Evolutionary conservation across 768 basidiomycete species (phyloP).

Genomic region (Kwoniella mangroviensis): DNA sequence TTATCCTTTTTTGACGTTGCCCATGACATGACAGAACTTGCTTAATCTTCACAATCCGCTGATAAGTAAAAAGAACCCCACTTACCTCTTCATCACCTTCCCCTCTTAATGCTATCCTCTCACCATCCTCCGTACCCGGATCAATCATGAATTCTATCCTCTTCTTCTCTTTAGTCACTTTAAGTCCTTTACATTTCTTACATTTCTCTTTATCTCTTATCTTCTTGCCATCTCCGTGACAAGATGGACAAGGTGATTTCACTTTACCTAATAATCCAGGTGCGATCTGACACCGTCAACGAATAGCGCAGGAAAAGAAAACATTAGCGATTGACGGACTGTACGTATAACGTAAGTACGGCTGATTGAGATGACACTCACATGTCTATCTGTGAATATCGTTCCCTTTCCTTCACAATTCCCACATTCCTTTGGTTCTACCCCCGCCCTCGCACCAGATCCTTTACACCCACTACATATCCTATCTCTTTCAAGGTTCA

Average conservation of each 20-base stretch:
- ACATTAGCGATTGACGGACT: background rate
- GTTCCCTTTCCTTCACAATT: conserved; percentile 80
- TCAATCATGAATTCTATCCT: conserved; percentile 85
- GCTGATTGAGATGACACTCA: conserved; percentile 32
- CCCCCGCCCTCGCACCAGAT: conserved; percentile 79
- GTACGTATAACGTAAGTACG: background rate
- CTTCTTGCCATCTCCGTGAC: conserved; percentile 53
- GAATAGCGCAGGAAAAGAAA: background rate
- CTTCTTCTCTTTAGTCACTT: conserved; percentile 82
- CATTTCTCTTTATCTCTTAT: conserved; percentile 50
- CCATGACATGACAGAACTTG: too few species aligned
- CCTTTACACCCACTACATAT: conserved; percentile 81
- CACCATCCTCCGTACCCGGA: conserved; percentile 79
- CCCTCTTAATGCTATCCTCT: conserved; percentile 84
- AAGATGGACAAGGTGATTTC: conserved; percentile 56
- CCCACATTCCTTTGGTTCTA: conserved; percentile 81
- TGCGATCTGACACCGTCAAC: conserved; percentile 39
- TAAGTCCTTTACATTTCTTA: conserved; percentile 91
- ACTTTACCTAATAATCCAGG: conserved; percentile 56
- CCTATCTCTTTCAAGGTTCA: conserved; percentile 85
- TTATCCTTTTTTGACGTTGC: too few species aligned
- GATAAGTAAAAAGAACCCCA: conserved; percentile 6
- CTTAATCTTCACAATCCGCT: too few species aligned
- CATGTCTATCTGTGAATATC: conserved; percentile 54
- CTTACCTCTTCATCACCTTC: conserved; percentile 87